These are phyloP conservation scores for Penicillium italicum DNA, from an alignment of 2,329 filamentous ascomycete species.

Conservation along the genomic window DNA sequence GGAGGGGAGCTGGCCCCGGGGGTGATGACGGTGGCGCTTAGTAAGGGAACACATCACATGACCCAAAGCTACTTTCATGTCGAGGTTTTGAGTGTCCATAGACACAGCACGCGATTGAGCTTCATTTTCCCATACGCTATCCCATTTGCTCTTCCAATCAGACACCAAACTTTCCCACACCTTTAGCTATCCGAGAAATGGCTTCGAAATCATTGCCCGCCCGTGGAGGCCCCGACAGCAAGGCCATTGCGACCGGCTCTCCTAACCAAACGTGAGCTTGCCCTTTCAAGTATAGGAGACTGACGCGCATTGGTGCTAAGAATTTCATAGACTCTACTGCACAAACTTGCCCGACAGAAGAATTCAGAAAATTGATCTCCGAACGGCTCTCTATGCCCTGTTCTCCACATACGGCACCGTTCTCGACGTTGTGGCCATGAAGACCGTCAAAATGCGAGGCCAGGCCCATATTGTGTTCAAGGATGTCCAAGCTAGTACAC, in stretches of 20 bases:
- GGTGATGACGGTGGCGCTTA: slow-evolving; percentile 20
- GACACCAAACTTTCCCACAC: background rate
- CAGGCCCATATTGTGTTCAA: slow-evolving; percentile 91
- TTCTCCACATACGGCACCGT: slow-evolving; percentile 93
- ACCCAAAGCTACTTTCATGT: slow-evolving; percentile 11
- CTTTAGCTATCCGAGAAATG: slow-evolving; percentile 25
- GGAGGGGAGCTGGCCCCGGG: slow-evolving; percentile 1
- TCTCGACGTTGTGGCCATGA: slow-evolving; percentile 84
- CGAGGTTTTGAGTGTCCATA: slow-evolving; percentile 6
- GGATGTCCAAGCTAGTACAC: slow-evolving; percentile 85
- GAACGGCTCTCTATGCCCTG: slow-evolving; percentile 83
- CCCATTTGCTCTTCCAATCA: background rate
- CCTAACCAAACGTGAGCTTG: slow-evolving; percentile 71
- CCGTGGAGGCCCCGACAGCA: slow-evolving; percentile 39
- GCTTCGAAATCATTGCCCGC: slow-evolving; percentile 41
- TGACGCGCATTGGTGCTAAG: slow-evolving; percentile 19
- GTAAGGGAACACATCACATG: slow-evolving; percentile 26
- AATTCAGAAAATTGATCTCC: slow-evolving; percentile 79
- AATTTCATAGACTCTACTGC: slow-evolving; percentile 71
- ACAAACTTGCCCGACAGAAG: slow-evolving; percentile 82
- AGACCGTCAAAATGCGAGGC: slow-evolving; percentile 87
- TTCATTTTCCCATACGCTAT: slow-evolving; percentile 1
- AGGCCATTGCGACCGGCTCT: slow-evolving; percentile 48
- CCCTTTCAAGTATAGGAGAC: slow-evolving; percentile 6
- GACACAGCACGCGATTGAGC: slow-evolving; percentile 6